Evolutionary conservation across 345 rosid genomes (phyloP), one percentile per base, ranked within the genome.

Genomic region (Tarenaya hassleriana): DNA sequence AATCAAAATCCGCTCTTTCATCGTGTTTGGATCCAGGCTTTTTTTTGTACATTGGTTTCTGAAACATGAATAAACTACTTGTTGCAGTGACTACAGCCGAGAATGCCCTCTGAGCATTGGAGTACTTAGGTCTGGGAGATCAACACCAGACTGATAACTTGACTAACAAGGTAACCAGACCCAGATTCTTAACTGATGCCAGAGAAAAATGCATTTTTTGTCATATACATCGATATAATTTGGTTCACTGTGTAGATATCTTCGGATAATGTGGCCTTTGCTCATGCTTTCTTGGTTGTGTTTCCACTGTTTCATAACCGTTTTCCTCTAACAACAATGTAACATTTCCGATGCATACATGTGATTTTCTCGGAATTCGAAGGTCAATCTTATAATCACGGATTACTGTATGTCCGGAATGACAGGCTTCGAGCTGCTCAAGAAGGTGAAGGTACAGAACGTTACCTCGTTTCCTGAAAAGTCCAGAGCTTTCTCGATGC

Each of bases 331-430:
- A n/a, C n/a, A n/a, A n/a, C n/a, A n/a, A n/a, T n/a, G n/a, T n/a
- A n/a, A n/a, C n/a, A n/a, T n/a, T n/a, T n/a, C n/a, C n/a, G n/a
- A n/a, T n/a, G n/a, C 29, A 5, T 2, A 24, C 2, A 24, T 24
- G 29, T 2, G 29, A 24, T 19, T 19, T 51, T 56, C 60, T 16
- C 77, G 77, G 90, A 71, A 45, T 10, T 65, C 73, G 1, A 73
- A 77, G 67, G 79, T 83, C 13, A 74, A 74, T 52, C 53, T 83
- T 63, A 67, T 83, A 41, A 83, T 83, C 31, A 83, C 91, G 42
- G 86, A 83, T 57, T 83, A 83, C 19, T 80, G 91, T 39, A 83
- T 83, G 91, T 83, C 91, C 0, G 86, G 82, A 60, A 83, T 83
- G 91, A 77, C 91, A 0, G 86, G 91, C n/a, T 83, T 73, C 42